These are phyloP conservation scores for Dujonia santamariae DNA, from an alignment of 1,139 yeast species.

Conservation along the genomic window DNA sequence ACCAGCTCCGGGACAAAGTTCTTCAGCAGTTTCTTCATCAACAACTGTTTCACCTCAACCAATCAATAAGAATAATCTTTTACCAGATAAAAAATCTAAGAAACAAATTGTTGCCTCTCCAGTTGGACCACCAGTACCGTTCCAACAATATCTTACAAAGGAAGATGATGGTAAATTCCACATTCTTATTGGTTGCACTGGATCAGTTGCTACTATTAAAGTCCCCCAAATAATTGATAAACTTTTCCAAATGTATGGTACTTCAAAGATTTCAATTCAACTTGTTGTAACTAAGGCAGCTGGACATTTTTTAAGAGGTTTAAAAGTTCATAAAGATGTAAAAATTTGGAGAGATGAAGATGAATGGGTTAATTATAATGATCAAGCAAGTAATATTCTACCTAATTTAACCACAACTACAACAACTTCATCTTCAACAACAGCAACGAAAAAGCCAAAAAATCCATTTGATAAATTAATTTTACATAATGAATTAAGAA, in stretches of 20 bases:
- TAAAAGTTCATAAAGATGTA: constrained; percentile 76
- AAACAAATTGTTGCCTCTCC: constrained; percentile 49
- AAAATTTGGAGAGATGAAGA: constrained; percentile 93
- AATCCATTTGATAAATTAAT: constrained; percentile 47
- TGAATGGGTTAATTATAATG: constrained; percentile 71
- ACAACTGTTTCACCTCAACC: constrained; percentile 6
- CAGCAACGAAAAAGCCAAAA: constrained; percentile 34
- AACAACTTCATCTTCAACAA: constrained; percentile 14
- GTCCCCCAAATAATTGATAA: constrained; percentile 84
- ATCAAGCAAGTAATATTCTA: constrained; percentile 21
- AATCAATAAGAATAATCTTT: constrained; percentile 3
- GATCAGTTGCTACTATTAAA: constrained; percentile 94
- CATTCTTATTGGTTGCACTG: constrained; percentile 87
- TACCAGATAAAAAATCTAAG: constrained; percentile 30
- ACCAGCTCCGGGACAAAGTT: too few species aligned
- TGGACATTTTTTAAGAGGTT: constrained; percentile 74
- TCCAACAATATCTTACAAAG: constrained; percentile 64
- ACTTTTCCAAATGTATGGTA: constrained; percentile 70
- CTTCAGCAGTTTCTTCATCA: too few species aligned
- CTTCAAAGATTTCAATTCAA: constrained; percentile 73
- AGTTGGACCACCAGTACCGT: constrained; percentile 69
- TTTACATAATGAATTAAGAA: constrained; percentile 81
- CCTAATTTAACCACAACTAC: constrained; percentile 12
- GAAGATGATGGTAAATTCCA: constrained; percentile 83
- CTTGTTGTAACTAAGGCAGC: constrained; percentile 82